Base-by-base conservation (phyloP, 1,139 yeast genomes). In the Geotrichum citri-aurantii region DNA sequence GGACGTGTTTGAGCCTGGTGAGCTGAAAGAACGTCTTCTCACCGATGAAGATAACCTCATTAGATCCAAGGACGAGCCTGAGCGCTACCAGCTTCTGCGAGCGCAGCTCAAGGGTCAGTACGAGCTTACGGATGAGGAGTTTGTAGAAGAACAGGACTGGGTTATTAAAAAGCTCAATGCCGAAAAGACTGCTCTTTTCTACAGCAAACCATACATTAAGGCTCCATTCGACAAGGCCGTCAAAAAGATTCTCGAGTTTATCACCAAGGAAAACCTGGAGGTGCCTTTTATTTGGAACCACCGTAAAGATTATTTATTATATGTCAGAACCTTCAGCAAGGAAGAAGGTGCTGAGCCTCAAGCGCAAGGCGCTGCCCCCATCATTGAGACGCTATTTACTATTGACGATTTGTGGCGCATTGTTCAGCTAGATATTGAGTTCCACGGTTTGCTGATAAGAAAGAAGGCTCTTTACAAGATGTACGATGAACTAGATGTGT, bases 221-320 rank as follows among this genome's bases (percentile, higher is more conserved):
- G 75, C 74, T 11, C 90, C 92, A 6, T 88, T 89, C 72, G 79
- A 79, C 59, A 80, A 78, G 51, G 86, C 97, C 0, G 88, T 92
- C 17, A 82, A 83, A 29, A 83, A 86, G 64, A 92, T 88, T 1
- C 83, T 93, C 48, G 91, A 83, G 64, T 91, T 91, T 68, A 77
- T 93, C 44, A 80, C 91, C 12, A 84, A 83, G 65, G 96, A 91
- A 56, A 79, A 86, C 58, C 80, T 86, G 63, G 99, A 93, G 70
- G 96, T 93, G 3, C 98, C 99, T n/a, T 89, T 91, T 69, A 91
- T 93, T 62, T 92, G 96, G 89, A 86, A 92, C 44, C 96, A 91
- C 69, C 88, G 98, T 71, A 87, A 95, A 72, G 98, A 93, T 72
- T 91, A 88, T 70, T 78, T 90, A 46, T 77, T 87, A 57, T 77